Base-by-base conservation (phyloP, 345 rosid species). In the Physaria fendleri region DNA sequence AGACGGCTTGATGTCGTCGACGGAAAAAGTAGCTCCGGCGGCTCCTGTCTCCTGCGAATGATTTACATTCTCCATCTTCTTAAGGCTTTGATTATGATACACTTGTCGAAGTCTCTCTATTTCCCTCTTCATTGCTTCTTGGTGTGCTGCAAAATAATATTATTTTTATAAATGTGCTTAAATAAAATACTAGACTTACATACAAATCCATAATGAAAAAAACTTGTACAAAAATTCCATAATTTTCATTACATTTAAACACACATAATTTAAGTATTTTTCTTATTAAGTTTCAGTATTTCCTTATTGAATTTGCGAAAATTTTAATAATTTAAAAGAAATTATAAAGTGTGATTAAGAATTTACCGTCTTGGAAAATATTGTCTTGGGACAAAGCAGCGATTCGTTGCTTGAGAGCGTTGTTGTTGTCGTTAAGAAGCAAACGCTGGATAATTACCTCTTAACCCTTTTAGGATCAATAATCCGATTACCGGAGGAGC, bases 341-440 rank as follows among this genome's bases (percentile, higher is more conserved):
- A n/a, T n/a, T n/a, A n/a, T n/a, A n/a, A n/a, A n/a, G n/a, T 40
- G 10, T 6, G 33, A 18, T 4, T 13, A 37, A 40, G 25, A 60
- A 39, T 71, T 74, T 65, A 86, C 97, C 95, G 41, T 90, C 97
- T 82, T 86, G 87, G 79, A 90, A 90, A 28, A 87, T 74, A 78
- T 84, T 90, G 69, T 90, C 97, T 80, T 90, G 97, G 2, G 92
- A 86, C 64, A 90, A 63, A 51, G 97, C 97, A 40, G 97, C 97
- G 72, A 90, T 87, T 61, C 97, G 71, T 81, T 90, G 97, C 81
- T 90, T 90, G 28, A 90, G 78, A 75, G 95, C 81, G 44, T 86
- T 79, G 48, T 90, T 90, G 65, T 90, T 93, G 9, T 84, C 88
- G 47, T 81, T 90, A 5, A 90, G 81, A 68, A 87, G 83, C 85